These are phyloP conservation scores for Blastobotrys buckinghamii DNA, from an alignment of 1,139 yeast species.

Conservation along the genomic window DNA sequence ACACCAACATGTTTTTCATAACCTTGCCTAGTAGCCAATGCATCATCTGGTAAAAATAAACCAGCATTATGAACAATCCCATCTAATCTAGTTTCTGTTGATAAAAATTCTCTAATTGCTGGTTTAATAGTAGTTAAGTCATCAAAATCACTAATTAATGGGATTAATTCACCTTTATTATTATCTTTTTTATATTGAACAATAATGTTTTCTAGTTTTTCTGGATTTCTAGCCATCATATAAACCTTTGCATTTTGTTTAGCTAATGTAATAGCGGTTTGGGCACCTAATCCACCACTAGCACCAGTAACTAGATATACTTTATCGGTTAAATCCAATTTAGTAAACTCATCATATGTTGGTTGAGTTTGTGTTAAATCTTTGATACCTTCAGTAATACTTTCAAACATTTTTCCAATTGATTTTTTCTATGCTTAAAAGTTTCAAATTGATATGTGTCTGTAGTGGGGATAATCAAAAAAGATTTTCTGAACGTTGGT, in stretches of 20 bases:
- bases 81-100: slow-evolving; percentile 24
- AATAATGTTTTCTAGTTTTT: slow-evolving; percentile 36
- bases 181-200: slow-evolving; percentile 28
- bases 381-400: background rate
- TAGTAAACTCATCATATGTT: background rate
- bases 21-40: slow-evolving; percentile 37
- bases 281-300: slow-evolving; percentile 45
- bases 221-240: slow-evolving; percentile 37
- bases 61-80: slow-evolving; percentile 39
- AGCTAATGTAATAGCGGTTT: slow-evolving; percentile 37
- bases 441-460: no score
- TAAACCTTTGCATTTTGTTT: slow-evolving; percentile 42
- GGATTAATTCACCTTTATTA: slow-evolving; percentile 23
- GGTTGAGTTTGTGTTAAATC: background rate
- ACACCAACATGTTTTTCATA: slow-evolving; percentile 47
- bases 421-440: background rate
- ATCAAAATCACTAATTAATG: slow-evolving; percentile 36
- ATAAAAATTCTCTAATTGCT: slow-evolving; percentile 35
- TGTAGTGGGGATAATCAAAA: no score
- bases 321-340: slow-evolving; percentile 37
- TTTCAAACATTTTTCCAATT: background rate
- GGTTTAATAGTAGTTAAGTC: slow-evolving; percentile 43
- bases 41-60: slow-evolving; percentile 38
- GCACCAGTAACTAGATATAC: slow-evolving; percentile 45
- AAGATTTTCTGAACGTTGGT: no score